Evolutionary conservation across 1,284 basidiomycete species (phyloP).

Genomic region (Apiotrichum porosum): DNA sequence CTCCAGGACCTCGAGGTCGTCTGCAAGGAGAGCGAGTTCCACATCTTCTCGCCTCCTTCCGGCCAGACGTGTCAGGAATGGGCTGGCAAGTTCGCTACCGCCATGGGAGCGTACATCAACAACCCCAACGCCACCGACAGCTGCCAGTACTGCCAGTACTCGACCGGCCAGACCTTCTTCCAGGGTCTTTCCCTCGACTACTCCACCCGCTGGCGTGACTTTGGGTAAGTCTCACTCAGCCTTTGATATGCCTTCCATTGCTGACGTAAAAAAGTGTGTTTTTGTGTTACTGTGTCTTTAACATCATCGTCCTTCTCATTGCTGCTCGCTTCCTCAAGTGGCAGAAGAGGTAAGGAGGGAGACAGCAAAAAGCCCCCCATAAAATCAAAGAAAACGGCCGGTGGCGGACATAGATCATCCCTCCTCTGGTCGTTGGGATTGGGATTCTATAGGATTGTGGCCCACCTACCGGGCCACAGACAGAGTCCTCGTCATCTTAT

Average conservation of each 20-base stretch:
- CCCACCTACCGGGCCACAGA: too few relatives aligned
- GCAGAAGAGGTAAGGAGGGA: slow-evolving; percentile 35
- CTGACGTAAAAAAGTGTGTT: too few relatives aligned
- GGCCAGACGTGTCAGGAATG: slow-evolving; percentile 70
- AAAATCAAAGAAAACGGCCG: too few relatives aligned
- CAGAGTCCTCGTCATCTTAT: too few relatives aligned
- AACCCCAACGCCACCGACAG: slow-evolving; percentile 54
- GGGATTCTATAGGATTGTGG: too few relatives aligned
- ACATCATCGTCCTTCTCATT: slow-evolving; percentile 63
- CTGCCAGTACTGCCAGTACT: slow-evolving; percentile 48
- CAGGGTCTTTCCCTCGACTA: slow-evolving; percentile 61
- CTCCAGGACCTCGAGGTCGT: slow-evolving; percentile 66
- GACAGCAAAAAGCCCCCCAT: too few relatives aligned
- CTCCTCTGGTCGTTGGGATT: too few relatives aligned
- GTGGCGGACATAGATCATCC: too few relatives aligned
- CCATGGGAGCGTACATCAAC: slow-evolving; percentile 76
- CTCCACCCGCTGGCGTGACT: slow-evolving; percentile 65
- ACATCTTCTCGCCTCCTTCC: slow-evolving; percentile 59
- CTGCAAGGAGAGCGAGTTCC: slow-evolving; percentile 66
- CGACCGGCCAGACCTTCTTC: slow-evolving; percentile 32
- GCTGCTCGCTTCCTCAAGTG: slow-evolving; percentile 64
- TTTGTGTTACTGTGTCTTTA: slow-evolving; percentile 60
- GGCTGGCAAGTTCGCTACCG: slow-evolving; percentile 62
- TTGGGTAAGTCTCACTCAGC: too few relatives aligned
- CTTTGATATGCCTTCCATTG: too few relatives aligned